Conservation (phyloP, 768 basidiomycete genomes). For the Trametes meyenii region DNA sequence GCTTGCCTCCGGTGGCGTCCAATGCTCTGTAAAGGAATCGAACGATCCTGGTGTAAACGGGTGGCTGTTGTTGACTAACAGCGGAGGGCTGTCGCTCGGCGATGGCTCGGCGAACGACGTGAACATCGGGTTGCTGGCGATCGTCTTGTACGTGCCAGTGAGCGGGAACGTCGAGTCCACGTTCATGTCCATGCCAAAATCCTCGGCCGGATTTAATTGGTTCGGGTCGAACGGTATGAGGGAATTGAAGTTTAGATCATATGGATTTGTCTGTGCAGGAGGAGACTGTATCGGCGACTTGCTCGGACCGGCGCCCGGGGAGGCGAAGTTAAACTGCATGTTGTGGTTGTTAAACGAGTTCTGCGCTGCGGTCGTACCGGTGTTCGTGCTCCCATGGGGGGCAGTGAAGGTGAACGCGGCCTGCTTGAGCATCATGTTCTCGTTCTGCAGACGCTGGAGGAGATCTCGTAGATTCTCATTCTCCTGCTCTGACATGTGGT, state of each 20-base stretch:
- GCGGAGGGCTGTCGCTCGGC: slow-evolving; percentile 27
- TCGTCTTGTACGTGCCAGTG: slow-evolving; percentile 68
- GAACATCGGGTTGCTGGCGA: slow-evolving; percentile 83
- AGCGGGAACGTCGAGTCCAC: slow-evolving; percentile 61
- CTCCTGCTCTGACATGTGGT: slow-evolving; percentile 69
- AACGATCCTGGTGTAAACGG: slow-evolving; percentile 22
- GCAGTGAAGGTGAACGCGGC: slow-evolving; percentile 83
- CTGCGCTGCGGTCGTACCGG: slow-evolving; percentile 24
- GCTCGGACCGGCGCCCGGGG: slow-evolving; percentile 32
- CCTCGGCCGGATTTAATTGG: slow-evolving; percentile 68
- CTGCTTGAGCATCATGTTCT: slow-evolving; percentile 83
- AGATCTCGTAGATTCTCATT: slow-evolving; percentile 91
- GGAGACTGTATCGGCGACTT: slow-evolving; percentile 23
- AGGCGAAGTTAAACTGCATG: slow-evolving; percentile 30
- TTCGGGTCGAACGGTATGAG: slow-evolving; percentile 71
- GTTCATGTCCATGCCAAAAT: slow-evolving; percentile 55
- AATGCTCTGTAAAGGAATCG: slow-evolving; percentile 28
- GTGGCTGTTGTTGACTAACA: slow-evolving; percentile 19
- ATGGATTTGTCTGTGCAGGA: slow-evolving; percentile 16
- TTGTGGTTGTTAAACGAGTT: slow-evolving; percentile 20
- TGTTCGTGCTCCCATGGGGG: slow-evolving; percentile 44
- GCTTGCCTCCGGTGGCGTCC: slow-evolving; percentile 33
- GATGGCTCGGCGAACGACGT: slow-evolving; percentile 70
- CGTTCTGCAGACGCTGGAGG: slow-evolving; percentile 79
- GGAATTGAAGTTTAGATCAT: slow-evolving; percentile 50